Conservation (phyloP, 2,329 filamentous ascomycete genomes). For the Fusarium dlaminii region DNA sequence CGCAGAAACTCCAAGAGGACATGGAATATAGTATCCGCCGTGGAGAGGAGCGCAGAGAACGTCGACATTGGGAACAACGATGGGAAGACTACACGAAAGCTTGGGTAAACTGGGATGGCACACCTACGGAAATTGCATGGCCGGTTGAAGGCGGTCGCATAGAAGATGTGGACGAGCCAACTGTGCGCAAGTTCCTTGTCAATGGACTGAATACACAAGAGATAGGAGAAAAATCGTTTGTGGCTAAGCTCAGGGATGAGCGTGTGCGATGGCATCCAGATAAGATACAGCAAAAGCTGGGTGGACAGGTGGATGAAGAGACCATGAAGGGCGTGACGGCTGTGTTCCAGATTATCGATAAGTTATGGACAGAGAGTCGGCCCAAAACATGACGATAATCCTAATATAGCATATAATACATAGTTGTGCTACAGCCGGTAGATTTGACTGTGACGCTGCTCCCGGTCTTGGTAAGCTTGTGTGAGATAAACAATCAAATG, state of each 20-base stretch:
- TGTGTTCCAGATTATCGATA: constrained; percentile 90
- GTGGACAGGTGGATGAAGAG: constrained; percentile 73
- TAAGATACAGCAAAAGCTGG: constrained; percentile 92
- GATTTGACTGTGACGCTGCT: neutral
- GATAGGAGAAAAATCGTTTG: constrained; percentile 56
- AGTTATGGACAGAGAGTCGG: constrained; percentile 75
- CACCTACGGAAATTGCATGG: constrained; percentile 68
- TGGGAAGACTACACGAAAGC: constrained; percentile 72
- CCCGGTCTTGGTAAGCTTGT: neutral
- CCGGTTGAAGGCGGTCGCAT: constrained; percentile 70
- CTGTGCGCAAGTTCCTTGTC: constrained; percentile 76
- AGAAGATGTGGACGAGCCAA: constrained; percentile 64
- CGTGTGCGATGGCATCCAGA: constrained; percentile 96
- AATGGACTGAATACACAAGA: constrained; percentile 55
- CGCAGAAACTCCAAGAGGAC: constrained; percentile 64
- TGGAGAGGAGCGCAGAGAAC: constrained; percentile 70
- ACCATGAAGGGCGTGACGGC: constrained; percentile 85
- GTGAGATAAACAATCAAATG: neutral
- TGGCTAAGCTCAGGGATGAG: constrained; percentile 76
- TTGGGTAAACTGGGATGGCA: constrained; percentile 69
- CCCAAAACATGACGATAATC: constrained; percentile 27
- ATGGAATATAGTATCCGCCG: constrained; percentile 75
- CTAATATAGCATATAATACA: neutral
- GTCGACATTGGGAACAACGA: constrained; percentile 63
- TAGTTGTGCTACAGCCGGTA: neutral